These are phyloP conservation scores for Circinella minor DNA, from an alignment of 371 early-diverging fungal genomes.

Conservation along the genomic window DNA sequence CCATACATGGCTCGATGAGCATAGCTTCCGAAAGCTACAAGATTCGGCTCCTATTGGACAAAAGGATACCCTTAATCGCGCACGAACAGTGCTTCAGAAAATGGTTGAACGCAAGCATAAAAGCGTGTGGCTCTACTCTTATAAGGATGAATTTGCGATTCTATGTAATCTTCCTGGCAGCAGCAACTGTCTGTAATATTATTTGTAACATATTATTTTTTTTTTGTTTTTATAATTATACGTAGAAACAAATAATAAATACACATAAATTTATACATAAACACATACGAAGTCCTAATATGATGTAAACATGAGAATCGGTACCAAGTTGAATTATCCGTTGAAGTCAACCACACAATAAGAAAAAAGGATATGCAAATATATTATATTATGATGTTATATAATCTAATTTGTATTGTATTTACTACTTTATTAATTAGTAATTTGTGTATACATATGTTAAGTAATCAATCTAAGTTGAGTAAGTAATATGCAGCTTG, in stretches of 20 bases:
- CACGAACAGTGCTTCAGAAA: constrained; percentile 66
- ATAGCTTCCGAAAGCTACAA: constrained; percentile 56
- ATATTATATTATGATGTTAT: not conserved
- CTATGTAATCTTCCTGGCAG: constrained; percentile 36
- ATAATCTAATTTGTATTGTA: not conserved
- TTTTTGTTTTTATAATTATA: not conserved
- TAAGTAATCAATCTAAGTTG: constrained; percentile 30
- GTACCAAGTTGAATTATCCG: too few relatives aligned
- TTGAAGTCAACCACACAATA: too few relatives aligned
- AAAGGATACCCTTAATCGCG: constrained; percentile 50
- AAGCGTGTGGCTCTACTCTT: constrained; percentile 77
- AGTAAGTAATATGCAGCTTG: constrained; percentile 48
- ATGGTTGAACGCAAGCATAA: constrained; percentile 59
- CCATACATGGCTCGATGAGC: constrained; percentile 64
- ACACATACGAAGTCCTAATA: not conserved
- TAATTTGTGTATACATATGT: not conserved
- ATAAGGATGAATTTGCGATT: constrained; percentile 67
- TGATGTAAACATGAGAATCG: too few relatives aligned
- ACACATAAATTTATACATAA: not conserved
- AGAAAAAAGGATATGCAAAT: too few relatives aligned
- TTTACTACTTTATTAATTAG: not conserved
- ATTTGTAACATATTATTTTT: not conserved
- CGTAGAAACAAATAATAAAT: not conserved
- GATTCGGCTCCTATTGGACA: constrained; percentile 38
- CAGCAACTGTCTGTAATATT: constrained; percentile 2